A percentile compares a stretch with the other conserved stretches of the same genome.
Evolutionary conservation across 1,284 basidiomycete genomes (phyloP).

Genomic region (Ustilago hordei): DNA sequence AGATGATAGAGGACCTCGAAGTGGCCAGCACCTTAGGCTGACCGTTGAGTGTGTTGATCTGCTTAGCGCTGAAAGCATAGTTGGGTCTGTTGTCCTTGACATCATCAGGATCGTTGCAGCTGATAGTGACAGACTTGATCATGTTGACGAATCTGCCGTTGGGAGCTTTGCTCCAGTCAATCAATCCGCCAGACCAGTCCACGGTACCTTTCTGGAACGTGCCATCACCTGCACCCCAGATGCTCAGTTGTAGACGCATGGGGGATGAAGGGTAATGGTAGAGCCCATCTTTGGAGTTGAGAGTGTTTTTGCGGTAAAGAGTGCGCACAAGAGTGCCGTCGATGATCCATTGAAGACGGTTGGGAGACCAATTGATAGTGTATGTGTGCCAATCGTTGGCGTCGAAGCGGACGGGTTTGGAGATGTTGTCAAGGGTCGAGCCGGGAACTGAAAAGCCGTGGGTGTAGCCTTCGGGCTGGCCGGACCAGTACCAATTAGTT

Average conservation of each 20-base stretch:
- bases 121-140: slow-evolving; percentile 40
- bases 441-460: slow-evolving; percentile 34
- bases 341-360: slow-evolving; percentile 50
- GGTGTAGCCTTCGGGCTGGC: slow-evolving; percentile 40
- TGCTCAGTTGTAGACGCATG: slow-evolving; percentile 49
- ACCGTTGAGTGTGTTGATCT: slow-evolving; percentile 28
- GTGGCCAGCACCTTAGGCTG: slow-evolving; percentile 37
- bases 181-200: slow-evolving; percentile 55
- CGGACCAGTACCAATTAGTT: slow-evolving; percentile 51
- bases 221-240: slow-evolving; percentile 56
- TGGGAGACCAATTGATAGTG: slow-evolving; percentile 54
- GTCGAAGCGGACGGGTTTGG: slow-evolving; percentile 13
- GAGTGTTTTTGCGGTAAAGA: slow-evolving; percentile 41
- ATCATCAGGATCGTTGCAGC: slow-evolving; percentile 40
- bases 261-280: slow-evolving; percentile 55
- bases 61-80: slow-evolving; percentile 35
- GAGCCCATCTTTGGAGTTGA: slow-evolving; percentile 26
- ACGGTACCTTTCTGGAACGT: slow-evolving; percentile 38
- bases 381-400: slow-evolving; percentile 48
- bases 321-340: slow-evolving; percentile 52
- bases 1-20: slow-evolving; percentile 22
- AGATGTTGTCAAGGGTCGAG: slow-evolving; percentile 14
- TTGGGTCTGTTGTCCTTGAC: slow-evolving; percentile 29
- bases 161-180: slow-evolving; percentile 48
- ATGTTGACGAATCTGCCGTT: slow-evolving; percentile 43